Percentiles rank a stretch among this genome's conserved stretches.
Conservation (phyloP, 2,329 filamentous ascomycete genomes). For the Venturia aucupariae region DNA sequence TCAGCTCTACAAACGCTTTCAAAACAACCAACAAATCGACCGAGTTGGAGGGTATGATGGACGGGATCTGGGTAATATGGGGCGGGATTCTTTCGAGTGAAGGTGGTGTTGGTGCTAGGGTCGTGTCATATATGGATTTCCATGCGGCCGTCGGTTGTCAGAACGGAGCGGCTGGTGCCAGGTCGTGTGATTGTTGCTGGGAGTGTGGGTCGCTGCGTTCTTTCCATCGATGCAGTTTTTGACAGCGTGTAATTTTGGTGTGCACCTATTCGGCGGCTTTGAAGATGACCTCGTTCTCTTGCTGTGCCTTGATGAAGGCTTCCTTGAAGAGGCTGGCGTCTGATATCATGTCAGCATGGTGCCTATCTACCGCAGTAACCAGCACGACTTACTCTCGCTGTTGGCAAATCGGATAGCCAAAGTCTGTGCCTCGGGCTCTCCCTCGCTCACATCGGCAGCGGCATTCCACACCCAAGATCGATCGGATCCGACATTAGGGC, state of each 20-base stretch:
- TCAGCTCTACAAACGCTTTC: conserved; percentile 4
- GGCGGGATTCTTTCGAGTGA: conserved; percentile 1
- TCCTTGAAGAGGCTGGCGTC: conserved; percentile 98
- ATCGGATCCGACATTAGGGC: conserved; percentile 94
- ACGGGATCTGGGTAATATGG: background rate
- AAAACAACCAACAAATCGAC: conserved; percentile 6
- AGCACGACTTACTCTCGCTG: conserved; percentile 68
- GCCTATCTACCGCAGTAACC: background rate
- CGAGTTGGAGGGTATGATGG: background rate
- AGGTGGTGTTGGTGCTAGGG: conserved; percentile 5
- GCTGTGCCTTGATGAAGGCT: conserved; percentile 90
- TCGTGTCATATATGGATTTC: background rate
- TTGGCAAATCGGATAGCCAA: conserved; percentile 97
- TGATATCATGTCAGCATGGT: conserved; percentile 28
- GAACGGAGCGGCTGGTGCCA: background rate
- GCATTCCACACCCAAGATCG: conserved; percentile 99
- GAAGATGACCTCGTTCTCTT: conserved; percentile 89
- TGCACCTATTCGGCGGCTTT: conserved; percentile 19
- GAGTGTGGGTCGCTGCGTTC: background rate
- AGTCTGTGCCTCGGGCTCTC: conserved; percentile 90
- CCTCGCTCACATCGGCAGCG: conserved; percentile 94
- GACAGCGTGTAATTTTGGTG: conserved; percentile 21
- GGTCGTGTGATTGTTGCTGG: background rate
- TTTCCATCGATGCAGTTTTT: conserved; percentile 10
- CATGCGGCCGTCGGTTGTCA: background rate